Evolutionary conservation across 495 filamentous ascomycete species (phyloP).

Genomic region (Peziza echinospora): DNA sequence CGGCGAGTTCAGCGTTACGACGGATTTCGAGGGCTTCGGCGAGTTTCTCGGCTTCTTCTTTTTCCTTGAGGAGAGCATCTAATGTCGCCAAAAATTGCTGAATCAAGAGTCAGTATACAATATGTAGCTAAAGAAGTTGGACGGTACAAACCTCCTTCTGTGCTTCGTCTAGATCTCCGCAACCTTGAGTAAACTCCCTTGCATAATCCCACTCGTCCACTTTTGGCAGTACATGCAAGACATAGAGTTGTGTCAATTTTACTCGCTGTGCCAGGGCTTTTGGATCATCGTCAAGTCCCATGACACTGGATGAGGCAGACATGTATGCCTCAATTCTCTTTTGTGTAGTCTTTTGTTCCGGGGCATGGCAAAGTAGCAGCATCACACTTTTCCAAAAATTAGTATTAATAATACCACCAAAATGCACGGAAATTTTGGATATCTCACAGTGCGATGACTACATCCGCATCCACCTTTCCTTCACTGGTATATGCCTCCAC

Average conservation of each 20-base stretch:
- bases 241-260: constrained; percentile 83
- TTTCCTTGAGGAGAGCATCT: constrained; percentile 23
- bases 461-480: constrained; percentile 80
- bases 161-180: constrained; percentile 75
- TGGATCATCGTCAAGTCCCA: constrained; percentile 12
- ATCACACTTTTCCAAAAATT: constrained; percentile 42
- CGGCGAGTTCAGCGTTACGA: constrained; percentile 12
- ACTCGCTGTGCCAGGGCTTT: constrained; percentile 28
- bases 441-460: constrained; percentile 72
- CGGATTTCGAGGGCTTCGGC: constrained; percentile 20
- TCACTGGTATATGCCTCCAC: constrained; percentile 58
- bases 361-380: constrained; percentile 67
- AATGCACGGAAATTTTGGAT: no score
- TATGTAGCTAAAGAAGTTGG: constrained; percentile 33
- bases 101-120: constrained; percentile 7
- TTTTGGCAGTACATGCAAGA: constrained; percentile 70
- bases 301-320: constrained; percentile 32
- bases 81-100: constrained; percentile 14
- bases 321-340: constrained; percentile 77
- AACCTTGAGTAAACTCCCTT: constrained; percentile 63
- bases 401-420: neutral
- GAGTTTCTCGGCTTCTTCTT: constrained; percentile 30
- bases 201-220: constrained; percentile 94
- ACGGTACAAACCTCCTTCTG: constrained; percentile 40
- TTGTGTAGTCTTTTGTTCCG: constrained; percentile 59